Evolutionary conservation across 345 rosid species (phyloP).

Genomic region (Lenwebbia sp.): DNA sequence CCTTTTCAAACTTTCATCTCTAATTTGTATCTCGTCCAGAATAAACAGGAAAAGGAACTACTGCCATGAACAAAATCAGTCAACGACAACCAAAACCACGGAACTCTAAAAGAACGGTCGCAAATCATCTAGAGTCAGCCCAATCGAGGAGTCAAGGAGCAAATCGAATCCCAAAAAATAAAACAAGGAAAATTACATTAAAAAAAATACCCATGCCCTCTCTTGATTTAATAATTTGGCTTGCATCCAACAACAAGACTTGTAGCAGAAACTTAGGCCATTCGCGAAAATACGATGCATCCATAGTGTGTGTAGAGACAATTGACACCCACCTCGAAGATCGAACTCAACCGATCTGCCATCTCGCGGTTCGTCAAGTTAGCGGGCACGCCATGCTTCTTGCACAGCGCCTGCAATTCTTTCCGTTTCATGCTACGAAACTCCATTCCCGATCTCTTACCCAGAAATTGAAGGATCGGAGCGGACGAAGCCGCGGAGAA

Average conservation of each 20-base stretch:
- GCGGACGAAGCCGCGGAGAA: background rate
- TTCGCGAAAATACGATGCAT: too few species aligned
- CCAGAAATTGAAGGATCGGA: background rate
- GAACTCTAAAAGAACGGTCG: background rate
- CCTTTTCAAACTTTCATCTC: background rate
- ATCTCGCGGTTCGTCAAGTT: constrained; percentile 43
- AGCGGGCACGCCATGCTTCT: constrained; percentile 46
- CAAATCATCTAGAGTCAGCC: background rate
- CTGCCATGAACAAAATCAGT: background rate
- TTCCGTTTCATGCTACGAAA: constrained; percentile 42
- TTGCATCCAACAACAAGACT: background rate
- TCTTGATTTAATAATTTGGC: background rate
- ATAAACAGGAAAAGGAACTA: background rate
- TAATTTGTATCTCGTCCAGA: background rate
- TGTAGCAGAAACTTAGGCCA: too few species aligned
- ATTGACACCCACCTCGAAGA: constrained; percentile 22
- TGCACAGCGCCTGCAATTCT: constrained; percentile 45
- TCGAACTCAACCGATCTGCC: constrained; percentile 27
- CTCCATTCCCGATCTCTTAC: constrained; percentile 15
- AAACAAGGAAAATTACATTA: background rate
- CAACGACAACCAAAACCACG: background rate
- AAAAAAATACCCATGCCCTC: background rate
- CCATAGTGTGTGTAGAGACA: too few species aligned
- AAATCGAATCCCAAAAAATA: background rate
- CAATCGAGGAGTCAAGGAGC: background rate